A percentile compares a stretch with the other conserved stretches of the same genome.
These are phyloP conservation scores for Seiridium unicorne DNA, from an alignment of 2,329 filamentous ascomycete genomes.

Conservation along the genomic window DNA sequence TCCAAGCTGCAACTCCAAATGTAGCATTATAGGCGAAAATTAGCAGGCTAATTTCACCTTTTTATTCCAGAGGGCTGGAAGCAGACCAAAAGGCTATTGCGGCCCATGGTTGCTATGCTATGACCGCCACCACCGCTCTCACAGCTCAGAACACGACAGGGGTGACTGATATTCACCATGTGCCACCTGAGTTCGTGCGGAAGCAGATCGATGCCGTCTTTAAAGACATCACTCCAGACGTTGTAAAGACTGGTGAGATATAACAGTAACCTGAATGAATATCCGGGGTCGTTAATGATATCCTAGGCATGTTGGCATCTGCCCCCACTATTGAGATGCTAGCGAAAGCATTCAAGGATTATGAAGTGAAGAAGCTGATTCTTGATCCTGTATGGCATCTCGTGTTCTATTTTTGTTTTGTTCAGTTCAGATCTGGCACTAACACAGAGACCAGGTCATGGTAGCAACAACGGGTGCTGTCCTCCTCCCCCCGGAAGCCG, in stretches of 20 bases:
- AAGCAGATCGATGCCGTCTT: conserved; percentile 85
- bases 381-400: conserved; percentile 66
- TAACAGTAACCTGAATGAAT: not conserved
- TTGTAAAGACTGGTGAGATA: conserved; percentile 80
- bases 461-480: conserved; percentile 76
- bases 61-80: conserved; percentile 71
- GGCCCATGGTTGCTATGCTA: conserved; percentile 89
- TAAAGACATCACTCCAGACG: conserved; percentile 81
- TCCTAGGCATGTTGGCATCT: conserved; percentile 77
- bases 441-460: conserved; percentile 68
- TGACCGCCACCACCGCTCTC: conserved; percentile 91
- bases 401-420: not conserved
- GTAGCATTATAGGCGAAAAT: not conserved
- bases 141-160: conserved; percentile 95
- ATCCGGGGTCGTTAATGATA: too few relatives aligned
- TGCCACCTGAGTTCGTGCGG: conserved; percentile 74
- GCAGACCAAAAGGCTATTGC: conserved; percentile 94
- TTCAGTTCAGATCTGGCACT: not conserved
- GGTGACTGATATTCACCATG: conserved; percentile 76
- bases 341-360: conserved; percentile 58
- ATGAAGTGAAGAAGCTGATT: conserved; percentile 59
- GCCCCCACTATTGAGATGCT: conserved; percentile 68
- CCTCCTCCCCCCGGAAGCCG: conserved; percentile 65
- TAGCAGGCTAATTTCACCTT: not conserved
- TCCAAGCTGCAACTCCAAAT: not conserved